These are phyloP conservation scores for Chrysanthemum makinoi DNA, from an alignment of 129 eudicot genomes.

Conservation along the genomic window DNA sequence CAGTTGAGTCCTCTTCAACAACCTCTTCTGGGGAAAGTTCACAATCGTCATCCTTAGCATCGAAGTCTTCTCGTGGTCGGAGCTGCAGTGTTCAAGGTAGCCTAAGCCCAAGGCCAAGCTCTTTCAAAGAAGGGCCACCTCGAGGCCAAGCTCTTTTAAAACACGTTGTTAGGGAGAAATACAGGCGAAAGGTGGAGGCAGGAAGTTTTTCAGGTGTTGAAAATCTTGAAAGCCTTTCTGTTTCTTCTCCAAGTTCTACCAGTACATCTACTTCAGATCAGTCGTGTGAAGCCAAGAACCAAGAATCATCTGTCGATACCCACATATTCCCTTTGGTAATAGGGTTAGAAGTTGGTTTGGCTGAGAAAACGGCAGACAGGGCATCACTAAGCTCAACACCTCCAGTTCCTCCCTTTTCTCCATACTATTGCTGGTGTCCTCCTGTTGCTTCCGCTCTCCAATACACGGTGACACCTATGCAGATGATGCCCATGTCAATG, in stretches of 20 bases:
- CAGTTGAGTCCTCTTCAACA: neutral
- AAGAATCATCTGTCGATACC: conserved; percentile 28
- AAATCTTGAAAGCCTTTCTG: conserved; percentile 27
- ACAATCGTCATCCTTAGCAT: conserved; percentile 31
- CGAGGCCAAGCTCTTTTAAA: conserved; percentile 40
- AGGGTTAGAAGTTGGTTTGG: conserved; percentile 39
- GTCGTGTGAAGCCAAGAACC: conserved; percentile 21
- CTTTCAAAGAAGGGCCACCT: conserved; percentile 59
- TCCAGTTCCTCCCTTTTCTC: conserved; percentile 48
- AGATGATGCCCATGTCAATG: conserved; percentile 45
- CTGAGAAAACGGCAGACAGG: conserved; percentile 33
- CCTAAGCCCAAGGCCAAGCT: conserved; percentile 67
- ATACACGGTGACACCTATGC: conserved; percentile 38
- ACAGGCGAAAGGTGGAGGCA: conserved; percentile 44
- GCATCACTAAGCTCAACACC: conserved; percentile 29
- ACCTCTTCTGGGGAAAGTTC: conserved; percentile 20
- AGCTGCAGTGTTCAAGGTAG: conserved; percentile 45
- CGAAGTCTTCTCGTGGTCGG: conserved; percentile 48
- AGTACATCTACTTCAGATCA: conserved; percentile 28
- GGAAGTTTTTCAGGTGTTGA: conserved; percentile 22
- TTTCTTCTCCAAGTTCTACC: conserved; percentile 26
- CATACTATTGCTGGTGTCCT: conserved; percentile 91
- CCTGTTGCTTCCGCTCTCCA: conserved; percentile 59
- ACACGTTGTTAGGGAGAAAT: conserved; percentile 49
- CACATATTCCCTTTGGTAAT: conserved; percentile 31